Evolutionary conservation across 176 grass and related monocot species (phyloP).

Genomic region (Avena sativa): DNA sequence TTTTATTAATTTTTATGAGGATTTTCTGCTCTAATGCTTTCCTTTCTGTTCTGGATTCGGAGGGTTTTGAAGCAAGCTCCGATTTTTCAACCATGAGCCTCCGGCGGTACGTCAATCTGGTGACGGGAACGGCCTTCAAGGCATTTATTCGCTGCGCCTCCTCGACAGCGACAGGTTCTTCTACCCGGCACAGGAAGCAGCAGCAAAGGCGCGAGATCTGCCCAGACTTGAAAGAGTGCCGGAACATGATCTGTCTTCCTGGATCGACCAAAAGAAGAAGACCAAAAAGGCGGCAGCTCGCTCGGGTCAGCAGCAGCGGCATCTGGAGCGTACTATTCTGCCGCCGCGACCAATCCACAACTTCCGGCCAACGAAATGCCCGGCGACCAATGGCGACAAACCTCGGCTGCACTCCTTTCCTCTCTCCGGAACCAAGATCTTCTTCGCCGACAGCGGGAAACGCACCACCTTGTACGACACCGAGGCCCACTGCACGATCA

Average conservation of each 20-base stretch:
- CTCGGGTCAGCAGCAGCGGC: background rate
- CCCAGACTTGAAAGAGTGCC: no score
- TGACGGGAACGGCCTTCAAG: no score
- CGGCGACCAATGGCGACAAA: background rate
- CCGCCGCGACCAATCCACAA: background rate
- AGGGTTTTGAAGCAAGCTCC: no score
- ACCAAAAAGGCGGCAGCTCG: background rate
- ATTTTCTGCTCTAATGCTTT: no score
- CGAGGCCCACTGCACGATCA: background rate
- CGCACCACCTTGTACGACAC: background rate
- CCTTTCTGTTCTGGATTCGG: no score
- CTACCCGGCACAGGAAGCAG: no score
- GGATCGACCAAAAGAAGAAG: background rate
- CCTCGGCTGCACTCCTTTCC: background rate
- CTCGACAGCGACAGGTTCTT: no score
- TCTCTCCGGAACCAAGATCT: background rate
- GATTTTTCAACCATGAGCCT: no score
- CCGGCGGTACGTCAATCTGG: no score
- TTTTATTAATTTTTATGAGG: no score
- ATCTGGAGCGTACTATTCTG: background rate
- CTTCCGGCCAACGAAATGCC: background rate
- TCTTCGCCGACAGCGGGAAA: background rate
- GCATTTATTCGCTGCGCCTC: no score
- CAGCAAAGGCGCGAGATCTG: no score
- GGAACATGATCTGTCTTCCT: background rate